Conservation (phyloP, 1,139 yeast species). For the Debaryomycetaceae sp. region DNA sequence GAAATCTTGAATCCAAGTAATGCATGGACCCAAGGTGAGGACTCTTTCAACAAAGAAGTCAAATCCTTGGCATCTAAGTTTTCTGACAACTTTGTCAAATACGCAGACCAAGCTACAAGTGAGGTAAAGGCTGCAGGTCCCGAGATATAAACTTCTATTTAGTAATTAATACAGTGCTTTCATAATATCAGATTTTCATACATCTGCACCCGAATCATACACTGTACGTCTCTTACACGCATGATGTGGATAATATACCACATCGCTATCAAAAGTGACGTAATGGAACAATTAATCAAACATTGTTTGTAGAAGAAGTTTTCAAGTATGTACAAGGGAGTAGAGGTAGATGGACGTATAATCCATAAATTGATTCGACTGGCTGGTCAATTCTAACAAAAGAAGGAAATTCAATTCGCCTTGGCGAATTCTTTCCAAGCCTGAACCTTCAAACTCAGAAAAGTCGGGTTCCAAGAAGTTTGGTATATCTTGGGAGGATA, state of each 20-base stretch:
- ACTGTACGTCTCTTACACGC: no score
- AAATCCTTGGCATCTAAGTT: constrained; percentile 73
- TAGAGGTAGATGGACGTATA: not conserved
- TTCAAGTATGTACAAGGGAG: no score
- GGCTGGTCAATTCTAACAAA: not conserved
- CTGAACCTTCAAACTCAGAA: not conserved
- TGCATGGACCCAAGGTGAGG: constrained; percentile 75
- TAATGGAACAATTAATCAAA: no score
- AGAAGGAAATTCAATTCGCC: not conserved
- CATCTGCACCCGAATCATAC: no score
- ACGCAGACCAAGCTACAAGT: constrained; percentile 75
- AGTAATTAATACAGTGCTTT: no score
- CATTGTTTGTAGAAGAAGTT: no score
- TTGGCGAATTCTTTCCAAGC: not conserved
- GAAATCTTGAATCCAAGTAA: constrained; percentile 85
- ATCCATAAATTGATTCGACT: not conserved
- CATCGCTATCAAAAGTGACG: no score
- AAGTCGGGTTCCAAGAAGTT: not conserved
- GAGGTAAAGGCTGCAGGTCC: constrained; percentile 97
- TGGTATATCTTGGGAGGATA: not conserved
- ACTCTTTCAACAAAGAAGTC: constrained; percentile 68
- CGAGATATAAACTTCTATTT: constrained; percentile 18
- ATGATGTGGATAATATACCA: no score
- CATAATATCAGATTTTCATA: no score
- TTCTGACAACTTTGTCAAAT: constrained; percentile 80